A percentile compares a stretch with the other conserved stretches of the same genome.
Conservation (phyloP, 1,139 yeast species). For the Zhuliangozyma parablackwelliae region DNA sequence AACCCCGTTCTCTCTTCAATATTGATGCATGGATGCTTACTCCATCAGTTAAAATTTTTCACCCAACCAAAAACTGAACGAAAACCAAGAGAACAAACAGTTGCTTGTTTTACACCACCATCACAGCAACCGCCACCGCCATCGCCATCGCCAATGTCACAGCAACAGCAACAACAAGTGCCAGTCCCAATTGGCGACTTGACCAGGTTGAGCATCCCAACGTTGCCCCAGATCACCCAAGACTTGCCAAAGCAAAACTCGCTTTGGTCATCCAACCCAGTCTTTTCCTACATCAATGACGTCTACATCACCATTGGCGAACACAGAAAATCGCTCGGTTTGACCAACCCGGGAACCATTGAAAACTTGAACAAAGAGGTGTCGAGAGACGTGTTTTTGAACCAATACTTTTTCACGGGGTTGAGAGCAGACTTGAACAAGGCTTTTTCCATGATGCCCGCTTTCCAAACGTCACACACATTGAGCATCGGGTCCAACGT, state of each 20-base stretch:
- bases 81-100: too few relatives aligned
- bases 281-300: conserved; percentile 74
- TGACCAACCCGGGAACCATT: conserved; percentile 89
- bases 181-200: conserved; percentile 37
- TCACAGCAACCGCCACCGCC: too few relatives aligned
- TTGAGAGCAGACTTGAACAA: conserved; percentile 94
- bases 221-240: conserved; percentile 55
- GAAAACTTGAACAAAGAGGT: conserved; percentile 94
- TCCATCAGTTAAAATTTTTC: too few relatives aligned
- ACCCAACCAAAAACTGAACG: too few relatives aligned
- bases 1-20: too few relatives aligned
- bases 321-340: conserved; percentile 78
- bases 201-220: conserved; percentile 49
- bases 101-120: too few relatives aligned
- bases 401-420: conserved; percentile 91
- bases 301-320: conserved; percentile 67
- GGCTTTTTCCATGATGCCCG: conserved; percentile 87
- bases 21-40: too few relatives aligned
- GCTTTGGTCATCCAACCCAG: conserved; percentile 84
- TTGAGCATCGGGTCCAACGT: conserved; percentile 84
- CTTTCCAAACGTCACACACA: conserved; percentile 95
- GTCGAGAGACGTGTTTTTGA: conserved; percentile 84
- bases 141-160: too few relatives aligned
- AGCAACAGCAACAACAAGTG: conserved; percentile 11
- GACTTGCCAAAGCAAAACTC: conserved; percentile 48